phyloP scores from a whole-genome alignment of 805 yeast species.

The Komagataella pastoris region DNA sequence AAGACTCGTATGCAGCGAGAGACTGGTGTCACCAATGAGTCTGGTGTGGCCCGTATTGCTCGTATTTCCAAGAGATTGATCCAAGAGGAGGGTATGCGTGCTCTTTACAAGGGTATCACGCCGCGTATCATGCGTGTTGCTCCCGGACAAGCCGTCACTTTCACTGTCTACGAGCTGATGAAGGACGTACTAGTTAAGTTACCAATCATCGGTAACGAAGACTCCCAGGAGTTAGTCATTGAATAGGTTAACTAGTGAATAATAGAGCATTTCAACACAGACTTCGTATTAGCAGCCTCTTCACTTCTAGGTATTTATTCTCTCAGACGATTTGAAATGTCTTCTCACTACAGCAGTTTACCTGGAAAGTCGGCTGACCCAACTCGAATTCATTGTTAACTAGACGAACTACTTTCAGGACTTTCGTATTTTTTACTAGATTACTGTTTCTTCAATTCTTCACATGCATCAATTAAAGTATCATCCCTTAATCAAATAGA shows the following conservation, averaged over 20 bases:
- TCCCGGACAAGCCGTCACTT: slow-evolving; percentile 98
- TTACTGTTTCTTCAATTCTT: neutral
- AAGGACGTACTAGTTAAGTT: slow-evolving; percentile 45
- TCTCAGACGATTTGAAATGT: neutral
- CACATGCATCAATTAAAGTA: neutral
- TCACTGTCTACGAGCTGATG: slow-evolving; percentile 89
- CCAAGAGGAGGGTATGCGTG: slow-evolving; percentile 79
- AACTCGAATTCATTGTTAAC: neutral
- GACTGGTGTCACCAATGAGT: slow-evolving; percentile 44
- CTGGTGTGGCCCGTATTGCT: slow-evolving; percentile 65
- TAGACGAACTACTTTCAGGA: neutral
- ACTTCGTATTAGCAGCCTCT: neutral
- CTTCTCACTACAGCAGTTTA: neutral
- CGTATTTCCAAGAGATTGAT: slow-evolving; percentile 73
- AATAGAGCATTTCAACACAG: neutral
- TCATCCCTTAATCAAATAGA: slow-evolving; percentile 60
- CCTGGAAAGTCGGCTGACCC: neutral
- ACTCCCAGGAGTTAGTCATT: neutral
- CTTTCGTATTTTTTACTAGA: neutral
- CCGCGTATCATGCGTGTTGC: slow-evolving; percentile 99
- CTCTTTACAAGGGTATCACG: slow-evolving; percentile 92
- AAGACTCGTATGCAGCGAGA: slow-evolving; percentile 95
- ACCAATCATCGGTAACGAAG: slow-evolving; percentile 14
- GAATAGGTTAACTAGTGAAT: neutral
- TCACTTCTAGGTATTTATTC: no score